Percentiles rank a stretch among this genome's conserved stretches.
Conservation (phyloP, 108 stramenopile species). For the Cyclotella sp. region DNA sequence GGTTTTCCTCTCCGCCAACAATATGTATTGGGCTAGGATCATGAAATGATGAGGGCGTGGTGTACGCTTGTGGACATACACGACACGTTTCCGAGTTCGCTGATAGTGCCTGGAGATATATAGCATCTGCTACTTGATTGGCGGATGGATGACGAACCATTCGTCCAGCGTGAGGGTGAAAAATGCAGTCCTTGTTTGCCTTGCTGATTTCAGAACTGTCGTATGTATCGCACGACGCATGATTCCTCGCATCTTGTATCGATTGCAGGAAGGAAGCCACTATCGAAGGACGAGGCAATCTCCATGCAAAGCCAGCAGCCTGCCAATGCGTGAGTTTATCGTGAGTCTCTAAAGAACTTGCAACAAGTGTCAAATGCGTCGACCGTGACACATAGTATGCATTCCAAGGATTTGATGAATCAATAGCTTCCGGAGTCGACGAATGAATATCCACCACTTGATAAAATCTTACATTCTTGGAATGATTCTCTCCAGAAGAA, state of each 20-base stretch:
- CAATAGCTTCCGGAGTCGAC: not conserved
- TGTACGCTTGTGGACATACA: constrained; percentile 5
- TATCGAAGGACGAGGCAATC: constrained; percentile 42
- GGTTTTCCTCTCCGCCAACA: constrained; percentile 62
- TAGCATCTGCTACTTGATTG: constrained; percentile 35
- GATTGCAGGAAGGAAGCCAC: constrained; percentile 37
- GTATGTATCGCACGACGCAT: not conserved
- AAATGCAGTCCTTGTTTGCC: not conserved
- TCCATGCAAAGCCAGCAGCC: constrained; percentile 25
- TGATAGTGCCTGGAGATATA: constrained; percentile 26
- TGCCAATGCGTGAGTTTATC: not conserved
- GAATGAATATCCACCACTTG: constrained; percentile 27
- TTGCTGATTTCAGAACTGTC: not conserved
- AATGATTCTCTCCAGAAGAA: constrained; percentile 4
- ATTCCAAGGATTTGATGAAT: not conserved
- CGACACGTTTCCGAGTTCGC: not conserved
- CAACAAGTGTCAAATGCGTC: constrained; percentile 38
- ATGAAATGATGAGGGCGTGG: not conserved
- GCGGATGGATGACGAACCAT: constrained; percentile 43
- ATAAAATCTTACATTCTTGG: constrained; percentile 24
- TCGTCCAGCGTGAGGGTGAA: not conserved
- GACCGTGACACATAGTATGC: constrained; percentile 45
- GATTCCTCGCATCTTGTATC: constrained; percentile 8
- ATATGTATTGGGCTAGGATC: constrained; percentile 60
- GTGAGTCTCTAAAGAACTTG: not conserved